phyloP scores from a whole-genome alignment of 306 rosid genomes.

The Oemleria cerasiformis region DNA sequence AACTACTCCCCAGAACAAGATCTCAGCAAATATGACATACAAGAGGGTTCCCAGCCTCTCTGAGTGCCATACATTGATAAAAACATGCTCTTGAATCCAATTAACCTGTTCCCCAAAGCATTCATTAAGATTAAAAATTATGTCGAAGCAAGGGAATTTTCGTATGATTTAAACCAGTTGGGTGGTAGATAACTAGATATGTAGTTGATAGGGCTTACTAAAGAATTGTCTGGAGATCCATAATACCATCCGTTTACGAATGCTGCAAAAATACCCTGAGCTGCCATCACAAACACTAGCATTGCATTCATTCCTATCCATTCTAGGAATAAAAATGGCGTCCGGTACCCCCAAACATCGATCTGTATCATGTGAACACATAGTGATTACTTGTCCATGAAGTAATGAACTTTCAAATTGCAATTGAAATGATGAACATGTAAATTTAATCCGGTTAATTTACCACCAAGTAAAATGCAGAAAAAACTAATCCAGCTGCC shows the following conservation, averaged over 20 bases:
- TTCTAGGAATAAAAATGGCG: slow-evolving; percentile 71
- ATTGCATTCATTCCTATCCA: slow-evolving; percentile 97
- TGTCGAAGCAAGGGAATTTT: not conserved
- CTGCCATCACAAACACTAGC: slow-evolving; percentile 90
- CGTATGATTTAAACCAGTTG: not conserved
- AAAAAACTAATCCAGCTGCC: slow-evolving; percentile 79
- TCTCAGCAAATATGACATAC: slow-evolving; percentile 81
- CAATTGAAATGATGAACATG: not conserved
- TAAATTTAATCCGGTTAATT: not conserved
- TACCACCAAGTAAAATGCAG: slow-evolving; percentile 70
- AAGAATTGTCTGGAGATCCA: slow-evolving; percentile 35
- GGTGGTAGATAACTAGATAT: not conserved
- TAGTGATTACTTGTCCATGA: not conserved
- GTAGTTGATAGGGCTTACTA: slow-evolving; percentile 38
- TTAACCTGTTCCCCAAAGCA: slow-evolving; percentile 40
- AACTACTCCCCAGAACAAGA: slow-evolving; percentile 73
- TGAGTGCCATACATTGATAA: slow-evolving; percentile 66
- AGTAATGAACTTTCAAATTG: not conserved
- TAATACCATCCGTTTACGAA: slow-evolving; percentile 88
- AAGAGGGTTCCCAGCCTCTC: slow-evolving; percentile 68
- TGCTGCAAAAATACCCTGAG: slow-evolving; percentile 82
- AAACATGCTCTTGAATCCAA: slow-evolving; percentile 65
- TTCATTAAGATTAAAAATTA: not conserved
- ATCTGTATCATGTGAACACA: slow-evolving; percentile 39
- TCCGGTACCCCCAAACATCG: slow-evolving; percentile 71